Evolutionary conservation across 2,329 filamentous ascomycete genomes (phyloP), one percentile per base, ranked within the genome.

Genomic region (Rachicladosporium sp.): DNA sequence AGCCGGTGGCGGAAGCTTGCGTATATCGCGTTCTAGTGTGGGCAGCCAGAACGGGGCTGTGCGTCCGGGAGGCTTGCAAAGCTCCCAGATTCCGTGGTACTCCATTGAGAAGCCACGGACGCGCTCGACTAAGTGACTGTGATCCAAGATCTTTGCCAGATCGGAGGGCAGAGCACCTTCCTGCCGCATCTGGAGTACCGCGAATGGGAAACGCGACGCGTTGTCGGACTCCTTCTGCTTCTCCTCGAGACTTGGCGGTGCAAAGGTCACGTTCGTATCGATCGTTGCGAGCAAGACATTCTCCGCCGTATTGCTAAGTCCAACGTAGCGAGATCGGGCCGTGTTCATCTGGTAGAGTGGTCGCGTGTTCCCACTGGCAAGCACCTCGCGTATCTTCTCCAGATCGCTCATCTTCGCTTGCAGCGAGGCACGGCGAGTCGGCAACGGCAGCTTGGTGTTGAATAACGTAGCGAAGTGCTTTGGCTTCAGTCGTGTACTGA

Each of bases 71-170:
- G 67, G 63, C 42, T 62, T 62, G 48, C 61, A 65, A 35, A 64
- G 66, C 30, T 60, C 57, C 61, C 67, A 71, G 5, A 73, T 62
- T 23, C 69, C 67, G 50, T 73, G 69, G 29, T 65, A 64, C 49
- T 73, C 68, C 7, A 74, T 49, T 2, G 70, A 72, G 46, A 74
- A 74, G 4, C 69, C 70, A 29, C 66, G 61, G 6, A 74, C 63
- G 27, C 70, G 62, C 46, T 74, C 69, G n/a, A 70, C 66, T 34
- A 71, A 49, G 49, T 71, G 65, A 44, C 63, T 70, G 32, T 57
- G 51, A 43, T 71, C 64, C 13, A 73, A 56, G 4, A 55, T 54
- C 35, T 63, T 51, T 13, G 70, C 54, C 10, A 71, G 52, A 15
- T 58, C 53, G 12, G 53, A 49, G 15, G 56, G 55, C 29, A 55